Evolutionary conservation across 1,284 basidiomycete genomes (phyloP), one percentile per base, ranked within the genome.

Genomic region (Leccinum huronense): DNA sequence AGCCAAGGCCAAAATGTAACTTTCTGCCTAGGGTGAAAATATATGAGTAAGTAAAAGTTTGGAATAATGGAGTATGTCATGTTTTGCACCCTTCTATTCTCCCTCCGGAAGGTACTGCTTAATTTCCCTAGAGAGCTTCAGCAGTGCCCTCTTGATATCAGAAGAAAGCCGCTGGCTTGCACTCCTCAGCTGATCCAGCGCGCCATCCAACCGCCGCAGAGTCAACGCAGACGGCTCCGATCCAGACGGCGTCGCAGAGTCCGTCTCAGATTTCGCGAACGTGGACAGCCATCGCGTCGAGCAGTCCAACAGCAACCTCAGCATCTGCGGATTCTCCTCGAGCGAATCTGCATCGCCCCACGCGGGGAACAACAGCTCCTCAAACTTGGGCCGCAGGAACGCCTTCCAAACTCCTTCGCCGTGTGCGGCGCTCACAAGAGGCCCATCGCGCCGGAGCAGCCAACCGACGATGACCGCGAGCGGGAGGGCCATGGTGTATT

Each of bases 81-180:
- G 11, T 19, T 11, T 51, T 51, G 48, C 48, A 8, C 9, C 6
- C 6, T n/a, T 34, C 30, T n/a, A 34, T 40, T 19, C 16, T n/a
- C 31, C 16, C 23, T 40, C 36, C 27, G 34, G 38, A 30, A 23
- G 14, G 11, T 14, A 76, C 67, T 3, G 82, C 82, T 55, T 79
- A 74, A 3, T 78, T 76, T 1, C 85, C 84, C 31, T n/a, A 11
- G 48, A 55, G 8, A 63, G 62, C 51, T 36, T 63, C 10, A 4
- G 36, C 16, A 63, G 23, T 5, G 60, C 62, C 19, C 51, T 54
- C 51, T 63, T 63, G n/a, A 63, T 63, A 33, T 63, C 62, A 14
- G 7, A 16, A 36, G 51, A 63, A 27, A 63, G 51, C 23, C 5
- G 31, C 16, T 38, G 61, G 42, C 38, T 55, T 54, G 36, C 51